Base-by-base conservation (phyloP, 2,329 filamentous ascomycete species). In the Claviceps capensis region DNA sequence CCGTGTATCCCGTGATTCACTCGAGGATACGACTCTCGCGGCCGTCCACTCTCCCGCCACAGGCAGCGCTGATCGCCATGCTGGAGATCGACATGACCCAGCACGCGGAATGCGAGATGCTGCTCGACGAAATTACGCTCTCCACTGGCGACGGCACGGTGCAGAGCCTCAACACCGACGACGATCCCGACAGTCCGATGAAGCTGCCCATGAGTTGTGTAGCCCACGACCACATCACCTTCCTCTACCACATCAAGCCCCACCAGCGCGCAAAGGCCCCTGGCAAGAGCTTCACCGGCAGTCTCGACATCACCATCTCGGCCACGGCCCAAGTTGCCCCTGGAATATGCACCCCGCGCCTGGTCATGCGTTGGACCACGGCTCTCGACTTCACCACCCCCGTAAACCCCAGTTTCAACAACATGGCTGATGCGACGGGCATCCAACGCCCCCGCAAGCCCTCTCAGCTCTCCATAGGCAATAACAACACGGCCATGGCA, bases 1-100 rank as follows among this genome's bases (percentile, higher is more conserved):
- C 76, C 54, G 76, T 87, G 40, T 78, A 79, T 50, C 85, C 86
- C 8, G 79, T 82, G 3, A 72, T 88, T 11, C 85, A 88, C 63
- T 83, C 85, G 48, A 77, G 85, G 43, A 78, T 90, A 52, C 76
- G 84, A 47, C 88, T 88, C 63, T 82, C 84, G 4, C 76, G 81
- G 54, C 75, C 84, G 6, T 78, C 75, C 58, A 74, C 74, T 1
- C 70, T 72, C 8, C 79, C 81, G 3, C 69, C 79, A 9, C 79
- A 76, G 53, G 65, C 79, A 3, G 75, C 81, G 17, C 70, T 88
- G 13, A 77, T 89, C 54, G 83, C 84, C 8, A 78, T 86, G 49
- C 70, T 90, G 4, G 85, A 89, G 61, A 66, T 89, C 41, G 86
- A 89, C 66, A 82, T 87, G 55, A 86, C 85, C 0, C 76, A 82